phyloP scores from a whole-genome alignment of 345 rosid genomes.

The Linum lewisii region DNA sequence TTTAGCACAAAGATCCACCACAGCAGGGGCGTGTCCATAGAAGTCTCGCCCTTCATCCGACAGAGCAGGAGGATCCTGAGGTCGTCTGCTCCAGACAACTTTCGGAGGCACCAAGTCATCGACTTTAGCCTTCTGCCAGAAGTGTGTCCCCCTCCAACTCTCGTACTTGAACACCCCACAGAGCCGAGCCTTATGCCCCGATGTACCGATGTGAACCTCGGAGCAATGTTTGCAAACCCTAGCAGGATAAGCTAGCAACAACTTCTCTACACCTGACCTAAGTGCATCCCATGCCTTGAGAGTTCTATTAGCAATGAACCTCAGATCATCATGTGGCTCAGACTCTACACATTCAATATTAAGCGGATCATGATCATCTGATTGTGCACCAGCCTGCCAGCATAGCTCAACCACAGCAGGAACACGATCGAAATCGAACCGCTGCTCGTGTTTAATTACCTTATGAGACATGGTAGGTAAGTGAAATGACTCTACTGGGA shows the following conservation, averaged over 20 bases:
- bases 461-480: conserved; percentile 46
- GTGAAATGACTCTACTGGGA: conserved; percentile 63
- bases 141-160: conserved; percentile 67
- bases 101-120: conserved; percentile 72
- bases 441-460: conserved; percentile 52
- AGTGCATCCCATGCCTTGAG: conserved; percentile 65
- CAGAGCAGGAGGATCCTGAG: conserved; percentile 72
- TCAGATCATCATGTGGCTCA: conserved; percentile 32
- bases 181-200: conserved; percentile 75
- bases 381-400: conserved; percentile 70
- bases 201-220: conserved; percentile 73
- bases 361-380: conserved; percentile 13
- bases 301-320: conserved; percentile 39
- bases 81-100: conserved; percentile 65
- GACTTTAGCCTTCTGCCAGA: conserved; percentile 70
- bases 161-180: conserved; percentile 80
- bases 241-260: conserved; percentile 53
- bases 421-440: conserved; percentile 70
- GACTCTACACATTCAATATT: conserved; percentile 27
- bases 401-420: conserved; percentile 82
- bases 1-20: conserved; percentile 61
- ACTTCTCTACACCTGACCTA: conserved; percentile 48
- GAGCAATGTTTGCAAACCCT: conserved; percentile 72
- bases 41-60: conserved; percentile 47
- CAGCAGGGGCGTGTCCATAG: conserved; percentile 86